A percentile compares a stretch with the other conserved stretches of the same genome.
Evolutionary conservation across 108 stramenopile genomes (phyloP).

Genomic region (Aurantiochytrium sp.): DNA sequence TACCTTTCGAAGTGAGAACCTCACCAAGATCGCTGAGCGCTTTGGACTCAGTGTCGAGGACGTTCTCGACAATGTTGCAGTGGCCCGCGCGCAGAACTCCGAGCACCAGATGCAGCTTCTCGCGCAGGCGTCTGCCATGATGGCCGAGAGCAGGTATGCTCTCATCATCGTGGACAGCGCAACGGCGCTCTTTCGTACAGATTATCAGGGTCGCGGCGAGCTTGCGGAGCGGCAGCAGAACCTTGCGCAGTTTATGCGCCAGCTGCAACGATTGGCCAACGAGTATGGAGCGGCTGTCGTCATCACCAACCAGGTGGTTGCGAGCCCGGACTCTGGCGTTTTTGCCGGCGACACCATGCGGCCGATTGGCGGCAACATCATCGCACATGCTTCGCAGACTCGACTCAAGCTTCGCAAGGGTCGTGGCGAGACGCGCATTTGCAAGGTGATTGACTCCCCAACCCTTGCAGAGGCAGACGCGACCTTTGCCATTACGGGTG

Average conservation of each 20-base stretch:
- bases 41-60: conserved; percentile 81
- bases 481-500: conserved; percentile 45
- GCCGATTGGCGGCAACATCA: conserved; percentile 99
- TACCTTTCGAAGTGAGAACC: conserved; percentile 88
- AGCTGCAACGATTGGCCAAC: conserved; percentile 86
- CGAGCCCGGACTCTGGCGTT: conserved; percentile 88
- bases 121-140: conserved; percentile 93
- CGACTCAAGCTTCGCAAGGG: conserved; percentile 94
- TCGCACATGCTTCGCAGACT: conserved; percentile 96
- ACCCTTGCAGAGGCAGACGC: conserved; percentile 92
- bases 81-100: conserved; percentile 96
- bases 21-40: conserved; percentile 93
- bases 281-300: conserved; percentile 99
- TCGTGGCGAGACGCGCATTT: conserved; percentile 94
- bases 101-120: conserved; percentile 97
- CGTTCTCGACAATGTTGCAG: conserved; percentile 95
- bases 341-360: conserved; percentile 93
- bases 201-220: conserved; percentile 98
- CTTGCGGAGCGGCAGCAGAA: conserved; percentile 89
- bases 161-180: conserved; percentile 94
- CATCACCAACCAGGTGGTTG: conserved; percentile 99
- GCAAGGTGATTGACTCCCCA: conserved; percentile 85
- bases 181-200: conserved; percentile 96
- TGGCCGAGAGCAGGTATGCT: conserved; percentile 91
- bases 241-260: conserved; percentile 94